phyloP scores from a whole-genome alignment of 2,329 filamentous ascomycete genomes.

The Beauveria rudraprayagi region DNA sequence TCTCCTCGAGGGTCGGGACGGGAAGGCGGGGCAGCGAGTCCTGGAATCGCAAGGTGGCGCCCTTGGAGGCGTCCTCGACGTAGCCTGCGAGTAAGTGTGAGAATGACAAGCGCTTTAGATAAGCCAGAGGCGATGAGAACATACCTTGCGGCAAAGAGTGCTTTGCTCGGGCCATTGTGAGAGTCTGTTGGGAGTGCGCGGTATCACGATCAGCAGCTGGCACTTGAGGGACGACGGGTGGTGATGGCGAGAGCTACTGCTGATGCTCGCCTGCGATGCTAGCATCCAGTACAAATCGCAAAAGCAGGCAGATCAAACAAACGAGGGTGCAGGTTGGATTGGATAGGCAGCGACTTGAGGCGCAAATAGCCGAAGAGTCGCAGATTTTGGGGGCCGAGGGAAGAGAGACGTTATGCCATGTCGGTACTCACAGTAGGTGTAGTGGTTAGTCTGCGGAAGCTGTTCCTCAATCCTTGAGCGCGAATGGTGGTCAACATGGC shows the following conservation, averaged over 20 bases:
- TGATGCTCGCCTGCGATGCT: background rate
- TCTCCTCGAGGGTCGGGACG: conserved; percentile 76
- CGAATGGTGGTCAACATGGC: conserved; percentile 30
- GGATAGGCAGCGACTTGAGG: background rate
- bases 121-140: conserved; percentile 4
- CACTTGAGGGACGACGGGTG: background rate
- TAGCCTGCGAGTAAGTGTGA: conserved; percentile 47
- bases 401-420: background rate
- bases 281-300: background rate
- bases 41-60: conserved; percentile 75
- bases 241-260: background rate
- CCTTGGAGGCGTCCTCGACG: conserved; percentile 70
- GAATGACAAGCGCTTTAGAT: background rate
- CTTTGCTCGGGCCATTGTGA: conserved; percentile 49
- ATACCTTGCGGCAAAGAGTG: conserved; percentile 49
- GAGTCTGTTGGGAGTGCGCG: conserved; percentile 13
- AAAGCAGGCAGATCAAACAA: background rate
- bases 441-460: conserved; percentile 22
- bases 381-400: background rate
- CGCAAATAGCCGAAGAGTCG: background rate
- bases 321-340: background rate
- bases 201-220: conserved; percentile 8
- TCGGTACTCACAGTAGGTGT: conserved; percentile 17
- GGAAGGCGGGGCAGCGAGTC: conserved; percentile 75
- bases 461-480: conserved; percentile 26